Evolutionary conservation across 495 filamentous ascomycete species (phyloP), one percentile per base, ranked within the genome.

Genomic region (Annulohypoxylon nitens): DNA sequence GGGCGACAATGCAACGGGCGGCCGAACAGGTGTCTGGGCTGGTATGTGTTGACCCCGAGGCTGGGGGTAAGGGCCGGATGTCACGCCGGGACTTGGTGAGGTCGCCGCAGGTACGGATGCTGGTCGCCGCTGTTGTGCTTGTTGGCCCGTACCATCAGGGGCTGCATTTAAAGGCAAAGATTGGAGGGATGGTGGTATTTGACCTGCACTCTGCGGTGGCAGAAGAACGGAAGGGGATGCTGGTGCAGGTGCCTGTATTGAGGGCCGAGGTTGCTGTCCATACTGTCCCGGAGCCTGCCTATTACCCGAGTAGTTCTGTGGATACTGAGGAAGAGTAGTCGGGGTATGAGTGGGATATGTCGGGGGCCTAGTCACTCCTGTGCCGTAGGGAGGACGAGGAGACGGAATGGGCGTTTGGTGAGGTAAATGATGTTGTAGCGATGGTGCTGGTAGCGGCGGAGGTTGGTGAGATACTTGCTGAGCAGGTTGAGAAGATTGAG

Each of bases 201-300:
- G 80, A 20, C 78, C 77, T 5, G 78, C 47, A 64, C 61, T 74
- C 51, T 84, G 82, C 5, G 83, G 83, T 39, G 82, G 76, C 4
- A 82, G 64, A 54, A 83, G 59, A 8, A 82, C 79, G 23, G 80
- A 55, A 41, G 75, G 75, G 9, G 76, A 70, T 54, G 75, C 45
- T 12, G 75, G 67, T n/a, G 61, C 63, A 18, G 72, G 62, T 8
- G 47, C 55, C 51, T 75, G 77, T 2, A 64, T 51, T 6, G 67
- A 26, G 8, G 67, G 69, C 4, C 65, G 75, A 61, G 66, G 62
- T 25, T 69, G 75, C 41, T 70, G 70, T 23, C 39, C 61, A 64
- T 68, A 60, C n/a, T 73, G 76, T 43, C 77, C 77, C 11, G 75
- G 50, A 18, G 69, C 69, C 55, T 64, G 75, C 59, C 75, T 69